Evolutionary conservation across 148 eudicot genomes (phyloP), one percentile per base, ranked within the genome.

Genomic region (Chenopodium formosanum): DNA sequence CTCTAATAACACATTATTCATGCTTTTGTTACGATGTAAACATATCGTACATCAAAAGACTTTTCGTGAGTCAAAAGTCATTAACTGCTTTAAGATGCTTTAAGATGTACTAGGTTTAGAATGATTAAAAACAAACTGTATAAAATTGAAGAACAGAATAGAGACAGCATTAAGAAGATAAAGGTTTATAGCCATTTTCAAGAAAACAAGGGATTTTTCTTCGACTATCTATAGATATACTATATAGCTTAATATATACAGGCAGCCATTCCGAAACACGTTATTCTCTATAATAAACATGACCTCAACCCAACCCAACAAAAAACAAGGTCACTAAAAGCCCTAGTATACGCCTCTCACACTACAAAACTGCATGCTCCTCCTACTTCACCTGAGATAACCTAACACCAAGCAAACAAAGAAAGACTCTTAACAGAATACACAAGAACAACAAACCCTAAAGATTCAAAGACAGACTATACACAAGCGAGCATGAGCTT

Each of bases 281-380:
- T 82, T 82, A 85, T 85, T 83, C 53, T 56, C 82, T 82, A 84
- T 75, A 62, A 65, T 73, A 74, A 77, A 80, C 82, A 77, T 73
- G 71, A 86, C 76, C 81, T 77, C 62, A 40, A 78, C 83, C 79
- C 79, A 81, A 83, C 82, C 86, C 64, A 44, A 70, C 60, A 58
- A 78, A 83, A 80, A 72, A 2, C 37, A 77, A 81, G 84, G 83
- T 68, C 86, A 84, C 58, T 56, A 46, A 81, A 77, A 65, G 25
- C 78, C 83, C 74, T 84, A 46, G 64, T 84, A 80, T 70, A 70
- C 31, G 62, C 68, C 69, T 69, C 81, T 63, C 82, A 82, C 64
- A 80, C 86, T 81, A 79, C 87, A 89, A 88, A 89, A 89, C 68
- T 75, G 85, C 81, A 80, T 72, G 82, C 82, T 83, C 78, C 70